Conservation (phyloP, 2,329 filamentous ascomycete genomes). For the Tolypocladium capitatum region DNA sequence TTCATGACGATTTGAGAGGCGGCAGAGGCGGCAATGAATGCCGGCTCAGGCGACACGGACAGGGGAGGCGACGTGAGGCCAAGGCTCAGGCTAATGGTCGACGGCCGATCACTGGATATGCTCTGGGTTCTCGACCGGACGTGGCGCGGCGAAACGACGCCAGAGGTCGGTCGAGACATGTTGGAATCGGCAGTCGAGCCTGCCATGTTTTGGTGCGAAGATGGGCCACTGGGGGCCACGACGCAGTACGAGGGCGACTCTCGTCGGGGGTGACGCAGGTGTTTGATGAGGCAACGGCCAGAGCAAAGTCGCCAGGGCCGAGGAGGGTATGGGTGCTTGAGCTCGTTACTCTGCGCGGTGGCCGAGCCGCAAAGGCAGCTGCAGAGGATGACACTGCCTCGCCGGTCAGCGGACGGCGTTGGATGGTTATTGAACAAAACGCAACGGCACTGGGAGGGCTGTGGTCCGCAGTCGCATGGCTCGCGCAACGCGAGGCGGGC, state of each 20-base stretch:
- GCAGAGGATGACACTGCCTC: not conserved
- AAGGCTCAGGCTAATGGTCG: slow-evolving; percentile 42
- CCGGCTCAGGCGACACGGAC: slow-evolving; percentile 60
- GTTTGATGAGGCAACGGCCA: not conserved
- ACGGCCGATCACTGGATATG: slow-evolving; percentile 59
- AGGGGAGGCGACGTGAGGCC: slow-evolving; percentile 48
- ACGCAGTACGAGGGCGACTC: not conserved
- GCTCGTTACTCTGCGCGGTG: not conserved
- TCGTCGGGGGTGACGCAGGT: not conserved
- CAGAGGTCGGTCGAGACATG: slow-evolving; percentile 21
- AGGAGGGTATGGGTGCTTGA: not conserved
- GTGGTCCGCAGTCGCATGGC: not conserved
- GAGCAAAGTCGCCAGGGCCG: not conserved
- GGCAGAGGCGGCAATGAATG: slow-evolving; percentile 77
- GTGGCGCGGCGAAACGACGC: slow-evolving; percentile 18
- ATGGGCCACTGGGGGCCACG: not conserved
- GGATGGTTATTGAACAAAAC: not conserved
- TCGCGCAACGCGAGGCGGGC: not conserved
- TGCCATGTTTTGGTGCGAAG: slow-evolving; percentile 9
- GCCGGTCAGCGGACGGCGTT: not conserved
- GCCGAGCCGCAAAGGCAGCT: not conserved
- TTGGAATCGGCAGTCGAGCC: slow-evolving; percentile 12
- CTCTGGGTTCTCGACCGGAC: slow-evolving; percentile 43
- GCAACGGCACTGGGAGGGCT: not conserved
- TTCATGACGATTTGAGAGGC: slow-evolving; percentile 87